Base-by-base conservation (phyloP, 345 rosid species). In the Melaleuca quinquenervia region DNA sequence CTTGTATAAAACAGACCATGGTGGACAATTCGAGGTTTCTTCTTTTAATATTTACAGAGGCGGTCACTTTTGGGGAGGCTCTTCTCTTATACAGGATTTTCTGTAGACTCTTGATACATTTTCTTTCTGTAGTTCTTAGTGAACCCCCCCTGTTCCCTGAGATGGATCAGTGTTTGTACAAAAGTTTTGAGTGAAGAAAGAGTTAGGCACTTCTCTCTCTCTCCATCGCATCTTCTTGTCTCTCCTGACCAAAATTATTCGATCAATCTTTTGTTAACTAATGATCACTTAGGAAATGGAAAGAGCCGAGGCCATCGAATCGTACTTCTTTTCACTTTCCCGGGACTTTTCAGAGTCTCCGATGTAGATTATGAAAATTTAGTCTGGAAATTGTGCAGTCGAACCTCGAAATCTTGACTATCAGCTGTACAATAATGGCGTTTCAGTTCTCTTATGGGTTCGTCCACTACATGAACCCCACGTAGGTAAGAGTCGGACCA, bases 111-210 rank as follows among this genome's bases (percentile, higher is more conserved):
- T 55, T 60, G 51, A 60, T 84, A 84, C 85, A 82, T 70, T 70
- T 70, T 70, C 78, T 18, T 36, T 70, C 83, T 49, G 52, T 85
- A 85, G 87, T 50, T 76, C 76, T 75, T 75, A 54, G 83, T 53
- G 51, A 76, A 82, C 29, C 85, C 85, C 54, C 83, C 74, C 58
- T 85, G 82, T 18, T 44, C 85, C 75, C 70, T 44, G 87, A 78
- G 52, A 76, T 85, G 64, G 56, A 48, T 64, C 82, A 74, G 49
- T 20, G 55, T 89, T 74, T 91, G 92, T 91, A 91, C 90, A 91
- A 88, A 91, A 85, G 44, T 90, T 90, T 91, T 88, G 88, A 86
- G 75, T 58, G 83, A 51, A 62, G 8, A 45, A 76, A 70, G 49
- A 62, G 82, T 64, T 84, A 26, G 50, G 18, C 52, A 52, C 58